Percentiles rank a stretch among this genome's conserved stretches.
Evolutionary conservation across 768 basidiomycete genomes (phyloP).

Genomic region (Gautieria morchelliformis): DNA sequence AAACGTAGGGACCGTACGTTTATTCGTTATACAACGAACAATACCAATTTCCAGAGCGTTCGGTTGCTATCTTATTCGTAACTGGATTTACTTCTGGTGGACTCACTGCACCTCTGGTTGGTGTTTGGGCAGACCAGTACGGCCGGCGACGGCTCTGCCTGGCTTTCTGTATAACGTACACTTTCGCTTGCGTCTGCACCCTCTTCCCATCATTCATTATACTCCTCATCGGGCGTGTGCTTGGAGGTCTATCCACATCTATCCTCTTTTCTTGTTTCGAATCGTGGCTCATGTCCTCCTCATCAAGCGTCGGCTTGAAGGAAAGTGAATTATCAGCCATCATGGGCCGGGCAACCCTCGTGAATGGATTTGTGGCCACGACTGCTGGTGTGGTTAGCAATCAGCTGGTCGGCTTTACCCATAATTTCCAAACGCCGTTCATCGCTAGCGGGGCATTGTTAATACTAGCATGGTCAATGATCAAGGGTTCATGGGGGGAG

Average conservation of each 20-base stretch:
- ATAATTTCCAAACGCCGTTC: constrained; percentile 55
- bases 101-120: constrained; percentile 57
- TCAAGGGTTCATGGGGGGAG: constrained; percentile 52
- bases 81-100: constrained; percentile 68
- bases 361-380: constrained; percentile 67
- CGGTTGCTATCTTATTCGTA: constrained; percentile 67
- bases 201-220: constrained; percentile 47
- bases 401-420: constrained; percentile 43
- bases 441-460: constrained; percentile 51
- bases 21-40: constrained; percentile 68
- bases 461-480: constrained; percentile 43
- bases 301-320: constrained; percentile 40
- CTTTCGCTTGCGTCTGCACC: constrained; percentile 49
- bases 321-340: constrained; percentile 54
- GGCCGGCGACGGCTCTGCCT: constrained; percentile 61
- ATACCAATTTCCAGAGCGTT: constrained; percentile 49
- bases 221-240: constrained; percentile 51
- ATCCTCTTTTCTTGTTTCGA: constrained; percentile 72
- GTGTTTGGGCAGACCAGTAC: constrained; percentile 74
- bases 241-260: constrained; percentile 65
- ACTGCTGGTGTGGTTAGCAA: constrained; percentile 59
- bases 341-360: constrained; percentile 62
- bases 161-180: constrained; percentile 62
- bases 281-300: constrained; percentile 64
- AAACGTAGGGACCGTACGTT: constrained; percentile 74